A percentile compares a stretch with the other conserved stretches of the same genome.
These are phyloP conservation scores for Sordariomycetes sp. DNA, from an alignment of 2,329 filamentous ascomycete genomes.

Conservation along the genomic window DNA sequence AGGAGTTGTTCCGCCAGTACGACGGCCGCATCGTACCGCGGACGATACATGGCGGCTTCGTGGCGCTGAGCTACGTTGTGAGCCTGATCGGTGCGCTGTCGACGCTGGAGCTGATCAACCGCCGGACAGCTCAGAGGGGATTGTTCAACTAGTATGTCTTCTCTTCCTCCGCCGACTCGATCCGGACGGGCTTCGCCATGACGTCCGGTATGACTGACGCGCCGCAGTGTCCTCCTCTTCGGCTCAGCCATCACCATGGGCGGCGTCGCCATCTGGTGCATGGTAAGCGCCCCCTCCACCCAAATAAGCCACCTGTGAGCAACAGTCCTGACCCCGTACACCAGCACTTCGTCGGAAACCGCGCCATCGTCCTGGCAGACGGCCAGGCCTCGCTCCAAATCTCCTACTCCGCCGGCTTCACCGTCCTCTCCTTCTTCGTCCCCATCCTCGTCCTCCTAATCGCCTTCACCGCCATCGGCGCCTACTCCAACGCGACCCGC, in stretches of 20 bases:
- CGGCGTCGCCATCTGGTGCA: conserved; percentile 61
- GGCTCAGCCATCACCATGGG: conserved; percentile 59
- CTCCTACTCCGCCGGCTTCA: conserved; percentile 59
- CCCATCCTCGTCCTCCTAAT: conserved; percentile 61
- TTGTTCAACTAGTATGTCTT: conserved; percentile 51
- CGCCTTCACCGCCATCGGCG: conserved; percentile 58
- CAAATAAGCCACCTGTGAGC: conserved; percentile 2
- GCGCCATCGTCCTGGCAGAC: conserved; percentile 57
- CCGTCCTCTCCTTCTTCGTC: conserved; percentile 65
- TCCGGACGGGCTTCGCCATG: conserved; percentile 19
- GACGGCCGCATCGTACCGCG: conserved; percentile 31
- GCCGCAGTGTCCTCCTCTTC: conserved; percentile 34
- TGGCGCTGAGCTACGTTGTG: conserved; percentile 62
- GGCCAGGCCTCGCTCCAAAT: conserved; percentile 54
- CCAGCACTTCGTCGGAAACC: conserved; percentile 72
- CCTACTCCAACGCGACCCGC: conserved; percentile 33
- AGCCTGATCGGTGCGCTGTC: conserved; percentile 67
- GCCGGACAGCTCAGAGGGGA: conserved; percentile 56
- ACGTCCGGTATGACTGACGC: conserved; percentile 10
- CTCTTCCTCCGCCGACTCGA: neutral
- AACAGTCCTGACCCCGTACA: neutral
- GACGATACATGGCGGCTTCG: conserved; percentile 43
- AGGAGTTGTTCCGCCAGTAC: conserved; percentile 23
- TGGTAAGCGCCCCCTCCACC: conserved; percentile 27
- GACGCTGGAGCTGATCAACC: conserved; percentile 70